Base-by-base conservation (phyloP, 2,329 filamentous ascomycete genomes). In the Fusarium xyrophilum region DNA sequence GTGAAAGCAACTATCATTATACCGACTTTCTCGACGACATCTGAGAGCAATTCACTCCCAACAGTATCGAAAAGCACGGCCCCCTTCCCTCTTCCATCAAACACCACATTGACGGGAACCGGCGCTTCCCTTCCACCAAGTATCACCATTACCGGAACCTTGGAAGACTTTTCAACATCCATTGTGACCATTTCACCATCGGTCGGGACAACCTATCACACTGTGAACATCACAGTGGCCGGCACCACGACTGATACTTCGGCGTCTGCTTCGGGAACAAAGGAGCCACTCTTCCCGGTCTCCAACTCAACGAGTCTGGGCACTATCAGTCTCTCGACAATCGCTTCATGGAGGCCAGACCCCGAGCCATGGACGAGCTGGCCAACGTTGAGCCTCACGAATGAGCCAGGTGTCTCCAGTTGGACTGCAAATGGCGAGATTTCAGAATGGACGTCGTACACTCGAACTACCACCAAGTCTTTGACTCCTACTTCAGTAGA, bases 11-110 rank as follows among this genome's bases (percentile, higher is more conserved):
- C 55, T 30, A 67, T 64, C 30, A 17, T 52, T 3, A 55, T 52
- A 7, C 58, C 62, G 6, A 57, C 64, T 39, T 62, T 63, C 35
- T 53, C 55, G 32, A 39, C 48, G 30, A 40, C 63, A 4, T 59
- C 53, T 46, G 56, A 63, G 28, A 50, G 21, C 13, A 62, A 38
- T 55, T 44, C 46, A 12, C 10, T 40, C 28, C 33, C 58, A 21
- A 30, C n/a, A 10, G n/a, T 60, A 7, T 33, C 56, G 32, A 56
- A 48, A 13, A 64, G 46, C 36, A 55, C 44, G 25, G 38, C 54
- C 6, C 67, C 67, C 13, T 72, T 72, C 40, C 62, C 71, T 23
- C 39, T 44, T 27, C 57, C 68, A 19, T 67, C 47, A 7, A 73
- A 73, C 55, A 56, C 60, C 13, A 73, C 71, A 7, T 27, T 40